Evolutionary conservation across 1,139 yeast genomes (phyloP).

Genomic region (Pneumocystis jirovecii): DNA sequence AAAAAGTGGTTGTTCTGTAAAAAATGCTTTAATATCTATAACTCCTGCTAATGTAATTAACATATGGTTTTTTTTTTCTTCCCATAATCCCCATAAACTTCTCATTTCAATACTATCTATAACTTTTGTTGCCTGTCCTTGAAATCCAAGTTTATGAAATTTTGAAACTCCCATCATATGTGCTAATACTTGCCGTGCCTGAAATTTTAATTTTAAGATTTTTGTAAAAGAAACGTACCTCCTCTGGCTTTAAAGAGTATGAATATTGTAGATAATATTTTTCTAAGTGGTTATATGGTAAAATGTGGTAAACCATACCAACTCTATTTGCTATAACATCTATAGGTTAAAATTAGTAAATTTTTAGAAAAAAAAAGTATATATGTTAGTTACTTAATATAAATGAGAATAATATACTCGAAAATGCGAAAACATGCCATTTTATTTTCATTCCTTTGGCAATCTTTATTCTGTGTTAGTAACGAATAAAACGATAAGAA

Average conservation of each 20-base stretch:
- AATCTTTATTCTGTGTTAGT: too few species aligned
- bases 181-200: slow-evolving; percentile 8
- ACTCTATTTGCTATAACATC: background rate
- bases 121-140: slow-evolving; percentile 9
- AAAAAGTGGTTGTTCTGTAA: slow-evolving; percentile 8
- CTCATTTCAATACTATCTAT: slow-evolving; percentile 1
- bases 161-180: slow-evolving; percentile 8
- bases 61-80: slow-evolving; percentile 4
- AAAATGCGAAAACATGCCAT: background rate
- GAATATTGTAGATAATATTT: background rate
- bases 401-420: background rate
- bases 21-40: slow-evolving; percentile 7
- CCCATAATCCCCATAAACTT: slow-evolving; percentile 5
- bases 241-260: background rate
- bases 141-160: slow-evolving; percentile 8
- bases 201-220: background rate
- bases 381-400: background rate
- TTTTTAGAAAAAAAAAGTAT: background rate
- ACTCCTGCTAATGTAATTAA: slow-evolving; percentile 9
- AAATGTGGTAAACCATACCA: background rate
- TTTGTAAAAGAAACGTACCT: background rate
- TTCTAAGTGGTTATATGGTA: background rate
- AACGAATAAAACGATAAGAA: background rate
- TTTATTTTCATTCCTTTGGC: background rate
- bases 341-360: background rate